A percentile compares a stretch with the other conserved stretches of the same genome.
Evolutionary conservation across 2,329 filamentous ascomycete species (phyloP).

Genomic region (Rhynchosporium graminicola): DNA sequence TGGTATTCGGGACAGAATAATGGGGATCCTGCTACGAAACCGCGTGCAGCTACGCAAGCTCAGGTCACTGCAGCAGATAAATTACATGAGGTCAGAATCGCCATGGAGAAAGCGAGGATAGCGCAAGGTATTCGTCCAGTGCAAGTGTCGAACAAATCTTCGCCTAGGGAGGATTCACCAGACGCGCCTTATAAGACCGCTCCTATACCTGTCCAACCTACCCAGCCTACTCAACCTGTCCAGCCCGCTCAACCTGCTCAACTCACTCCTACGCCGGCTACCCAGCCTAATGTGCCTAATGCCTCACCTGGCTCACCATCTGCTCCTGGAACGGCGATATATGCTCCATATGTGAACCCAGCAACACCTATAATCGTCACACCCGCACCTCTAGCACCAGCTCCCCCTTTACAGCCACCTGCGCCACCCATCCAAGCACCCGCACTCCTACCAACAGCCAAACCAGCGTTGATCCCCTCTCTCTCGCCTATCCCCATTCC

Average conservation of each 20-base stretch:
- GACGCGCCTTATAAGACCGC: neutral
- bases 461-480: too few relatives aligned
- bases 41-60: neutral
- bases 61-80: neutral
- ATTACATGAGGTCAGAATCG: neutral
- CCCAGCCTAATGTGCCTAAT: neutral
- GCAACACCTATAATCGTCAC: neutral
- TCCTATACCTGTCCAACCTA: neutral
- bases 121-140: neutral
- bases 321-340: neutral
- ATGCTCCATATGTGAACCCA: neutral
- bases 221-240: neutral
- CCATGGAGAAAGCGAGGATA: neutral
- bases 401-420: too few relatives aligned
- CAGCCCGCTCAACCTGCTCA: neutral
- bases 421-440: too few relatives aligned
- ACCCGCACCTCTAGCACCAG: neutral
- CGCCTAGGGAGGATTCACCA: too few relatives aligned
- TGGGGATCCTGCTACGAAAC: neutral
- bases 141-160: too few relatives aligned
- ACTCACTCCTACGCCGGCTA: neutral
- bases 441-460: too few relatives aligned
- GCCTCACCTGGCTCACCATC: neutral
- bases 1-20: slow-evolving; percentile 15
- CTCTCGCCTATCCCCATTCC: too few relatives aligned